A percentile compares a stretch with the other conserved stretches of the same genome.
Conservation (phyloP, 768 basidiomycete species). For the Lactarius vividus region DNA sequence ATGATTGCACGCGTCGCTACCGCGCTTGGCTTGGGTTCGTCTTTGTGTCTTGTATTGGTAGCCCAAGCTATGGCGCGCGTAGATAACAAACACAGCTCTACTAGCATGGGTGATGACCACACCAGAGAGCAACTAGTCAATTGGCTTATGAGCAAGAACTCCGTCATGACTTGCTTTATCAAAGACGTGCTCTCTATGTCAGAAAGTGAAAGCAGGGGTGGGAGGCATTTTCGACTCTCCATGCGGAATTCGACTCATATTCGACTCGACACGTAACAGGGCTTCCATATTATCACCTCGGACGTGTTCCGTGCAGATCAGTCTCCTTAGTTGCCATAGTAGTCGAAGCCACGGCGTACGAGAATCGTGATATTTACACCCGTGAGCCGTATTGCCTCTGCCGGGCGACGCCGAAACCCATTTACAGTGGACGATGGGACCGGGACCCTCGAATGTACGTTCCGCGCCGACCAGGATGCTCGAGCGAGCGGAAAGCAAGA, state of each 20-base stretch:
- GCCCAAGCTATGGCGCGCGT: background rate
- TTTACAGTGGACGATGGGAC: constrained; percentile 74
- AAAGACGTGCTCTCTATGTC: constrained; percentile 22
- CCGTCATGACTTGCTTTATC: constrained; percentile 20
- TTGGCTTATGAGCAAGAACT: constrained; percentile 23
- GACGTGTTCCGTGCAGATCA: constrained; percentile 64
- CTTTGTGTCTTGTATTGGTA: background rate
- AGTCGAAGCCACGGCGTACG: constrained; percentile 59
- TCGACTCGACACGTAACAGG: constrained; percentile 35
- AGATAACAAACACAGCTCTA: constrained; percentile 2
- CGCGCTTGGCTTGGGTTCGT: background rate
- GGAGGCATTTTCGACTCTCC: background rate
- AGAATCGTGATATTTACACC: constrained; percentile 57
- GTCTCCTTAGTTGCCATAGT: constrained; percentile 61
- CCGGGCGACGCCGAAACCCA: constrained; percentile 8
- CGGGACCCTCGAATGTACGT: constrained; percentile 64
- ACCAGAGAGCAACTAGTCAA: constrained; percentile 15
- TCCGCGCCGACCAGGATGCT: constrained; percentile 31
- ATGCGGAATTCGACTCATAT: constrained; percentile 2
- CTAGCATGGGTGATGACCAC: background rate
- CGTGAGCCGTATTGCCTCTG: constrained; percentile 37
- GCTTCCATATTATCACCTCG: constrained; percentile 67
- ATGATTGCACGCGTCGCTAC: background rate
- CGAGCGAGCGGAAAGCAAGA: background rate
- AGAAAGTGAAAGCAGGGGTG: constrained; percentile 20